Conservation (phyloP, 805 yeast genomes). For the Wickerhamiella qilinensis region DNA sequence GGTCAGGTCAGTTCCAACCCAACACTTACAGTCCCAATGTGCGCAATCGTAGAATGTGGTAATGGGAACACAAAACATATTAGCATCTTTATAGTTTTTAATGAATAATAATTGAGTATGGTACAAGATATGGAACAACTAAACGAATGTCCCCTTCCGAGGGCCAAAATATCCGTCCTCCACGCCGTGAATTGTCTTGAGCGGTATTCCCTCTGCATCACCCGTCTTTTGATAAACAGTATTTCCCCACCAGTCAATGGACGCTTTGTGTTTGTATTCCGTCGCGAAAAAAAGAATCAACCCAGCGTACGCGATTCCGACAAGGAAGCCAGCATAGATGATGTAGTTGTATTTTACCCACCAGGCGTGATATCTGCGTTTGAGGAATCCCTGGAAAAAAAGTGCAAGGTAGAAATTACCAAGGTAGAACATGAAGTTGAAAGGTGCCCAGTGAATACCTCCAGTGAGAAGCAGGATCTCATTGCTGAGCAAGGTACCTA, state of each 20-base stretch:
- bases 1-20: too few relatives aligned
- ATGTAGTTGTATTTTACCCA: conserved; percentile 38
- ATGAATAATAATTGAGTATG: too few relatives aligned
- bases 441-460: conserved; percentile 23
- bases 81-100: too few relatives aligned
- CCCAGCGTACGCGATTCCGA: conserved; percentile 48
- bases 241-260: conserved; percentile 54
- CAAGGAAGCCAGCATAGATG: conserved; percentile 38
- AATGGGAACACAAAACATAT: too few relatives aligned
- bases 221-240: conserved; percentile 14
- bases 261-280: conserved; percentile 26
- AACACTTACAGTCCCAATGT: too few relatives aligned
- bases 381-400: conserved; percentile 31
- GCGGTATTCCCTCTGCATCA: conserved; percentile 10
- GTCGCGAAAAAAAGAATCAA: conserved; percentile 40
- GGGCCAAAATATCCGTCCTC: conserved; percentile 23
- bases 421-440: conserved; percentile 13
- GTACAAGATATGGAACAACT: too few relatives aligned
- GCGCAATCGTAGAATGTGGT: too few relatives aligned
- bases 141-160: background rate
- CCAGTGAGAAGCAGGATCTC: conserved; percentile 33
- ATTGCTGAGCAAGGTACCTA: conserved; percentile 5
- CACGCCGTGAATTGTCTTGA: conserved; percentile 10
- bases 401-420: conserved; percentile 20
- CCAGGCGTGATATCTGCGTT: conserved; percentile 35